Percentiles rank a stretch among this genome's conserved stretches.
Evolutionary conservation across 495 filamentous ascomycete species (phyloP).

Genomic region (Talaromyces thailandensis): DNA sequence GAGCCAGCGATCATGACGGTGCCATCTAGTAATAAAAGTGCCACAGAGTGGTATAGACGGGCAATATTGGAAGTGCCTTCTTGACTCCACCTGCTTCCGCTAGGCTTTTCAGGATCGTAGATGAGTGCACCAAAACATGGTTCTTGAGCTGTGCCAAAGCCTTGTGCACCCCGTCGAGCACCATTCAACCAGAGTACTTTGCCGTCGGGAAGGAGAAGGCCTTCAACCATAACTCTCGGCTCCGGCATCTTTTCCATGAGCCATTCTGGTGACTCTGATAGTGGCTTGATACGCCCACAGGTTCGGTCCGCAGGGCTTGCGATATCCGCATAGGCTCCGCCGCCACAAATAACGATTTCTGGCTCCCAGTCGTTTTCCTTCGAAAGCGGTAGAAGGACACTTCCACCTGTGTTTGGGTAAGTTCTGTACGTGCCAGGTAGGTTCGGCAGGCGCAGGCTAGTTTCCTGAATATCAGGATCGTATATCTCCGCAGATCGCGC

Average conservation of each 20-base stretch:
- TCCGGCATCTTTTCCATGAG: slow-evolving; percentile 57
- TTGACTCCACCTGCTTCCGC: slow-evolving; percentile 43
- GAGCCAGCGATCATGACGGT: slow-evolving; percentile 46
- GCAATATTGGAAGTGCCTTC: slow-evolving; percentile 40
- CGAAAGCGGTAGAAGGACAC: slow-evolving; percentile 47
- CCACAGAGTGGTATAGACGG: slow-evolving; percentile 41
- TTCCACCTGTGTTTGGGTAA: slow-evolving; percentile 56
- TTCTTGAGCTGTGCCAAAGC: slow-evolving; percentile 43
- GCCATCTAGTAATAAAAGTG: slow-evolving; percentile 41
- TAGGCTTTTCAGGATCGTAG: slow-evolving; percentile 42
- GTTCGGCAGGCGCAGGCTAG: slow-evolving; percentile 40
- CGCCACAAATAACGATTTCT: slow-evolving; percentile 52
- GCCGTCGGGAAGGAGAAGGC: slow-evolving; percentile 49
- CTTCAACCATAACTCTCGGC: slow-evolving; percentile 54
- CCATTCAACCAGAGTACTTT: slow-evolving; percentile 54
- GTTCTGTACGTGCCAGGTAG: slow-evolving; percentile 51
- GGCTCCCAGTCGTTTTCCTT: slow-evolving; percentile 42
- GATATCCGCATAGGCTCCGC: slow-evolving; percentile 55
- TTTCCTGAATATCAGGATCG: slow-evolving; percentile 30
- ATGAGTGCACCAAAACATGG: slow-evolving; percentile 50
- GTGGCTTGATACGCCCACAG: slow-evolving; percentile 50
- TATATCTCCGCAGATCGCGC: slow-evolving; percentile 49
- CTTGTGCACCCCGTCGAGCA: slow-evolving; percentile 46
- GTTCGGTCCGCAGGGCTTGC: slow-evolving; percentile 48
- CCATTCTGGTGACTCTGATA: slow-evolving; percentile 41